phyloP scores from a whole-genome alignment of 179 eudicot species.

The Drosera spatulata region DNA sequence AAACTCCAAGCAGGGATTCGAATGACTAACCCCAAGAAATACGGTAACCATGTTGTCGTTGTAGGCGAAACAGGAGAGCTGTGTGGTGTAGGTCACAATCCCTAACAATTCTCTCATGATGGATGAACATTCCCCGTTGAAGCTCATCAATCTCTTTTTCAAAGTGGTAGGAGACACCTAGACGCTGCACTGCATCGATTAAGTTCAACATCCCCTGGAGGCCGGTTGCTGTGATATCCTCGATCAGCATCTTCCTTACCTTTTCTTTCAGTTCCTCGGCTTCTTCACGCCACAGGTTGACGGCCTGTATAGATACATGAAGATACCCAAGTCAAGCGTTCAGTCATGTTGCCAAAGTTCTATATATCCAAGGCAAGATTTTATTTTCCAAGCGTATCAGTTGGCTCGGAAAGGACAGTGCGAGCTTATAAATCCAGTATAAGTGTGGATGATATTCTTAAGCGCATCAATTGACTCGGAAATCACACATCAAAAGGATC shows the following conservation, averaged over 20 bases:
- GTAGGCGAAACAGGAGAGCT: conserved; percentile 3
- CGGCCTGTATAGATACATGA: neutral
- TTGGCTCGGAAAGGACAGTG: no score
- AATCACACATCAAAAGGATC: no score
- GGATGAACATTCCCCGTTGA: neutral
- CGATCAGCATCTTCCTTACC: neutral
- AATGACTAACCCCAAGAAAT: neutral
- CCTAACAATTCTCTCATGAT: neutral
- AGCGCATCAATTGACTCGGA: no score
- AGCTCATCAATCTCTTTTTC: conserved; percentile 1
- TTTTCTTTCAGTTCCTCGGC: conserved; percentile 1
- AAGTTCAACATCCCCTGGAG: neutral
- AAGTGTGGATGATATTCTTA: no score
- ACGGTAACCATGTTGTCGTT: conserved; percentile 3
- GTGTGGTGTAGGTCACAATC: conserved; percentile 1
- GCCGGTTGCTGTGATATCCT: no score
- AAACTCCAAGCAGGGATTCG: no score
- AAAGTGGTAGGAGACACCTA: conserved; percentile 7
- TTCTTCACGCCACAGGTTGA: neutral
- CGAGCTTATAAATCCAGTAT: no score
- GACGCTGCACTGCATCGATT: conserved; percentile 3
- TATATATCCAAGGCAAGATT: no score
- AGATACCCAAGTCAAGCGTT: no score
- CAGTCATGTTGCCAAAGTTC: no score
- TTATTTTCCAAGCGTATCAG: no score